Base-by-base conservation (phyloP, 495 filamentous ascomycete genomes). In the Bacidia rubella region DNA sequence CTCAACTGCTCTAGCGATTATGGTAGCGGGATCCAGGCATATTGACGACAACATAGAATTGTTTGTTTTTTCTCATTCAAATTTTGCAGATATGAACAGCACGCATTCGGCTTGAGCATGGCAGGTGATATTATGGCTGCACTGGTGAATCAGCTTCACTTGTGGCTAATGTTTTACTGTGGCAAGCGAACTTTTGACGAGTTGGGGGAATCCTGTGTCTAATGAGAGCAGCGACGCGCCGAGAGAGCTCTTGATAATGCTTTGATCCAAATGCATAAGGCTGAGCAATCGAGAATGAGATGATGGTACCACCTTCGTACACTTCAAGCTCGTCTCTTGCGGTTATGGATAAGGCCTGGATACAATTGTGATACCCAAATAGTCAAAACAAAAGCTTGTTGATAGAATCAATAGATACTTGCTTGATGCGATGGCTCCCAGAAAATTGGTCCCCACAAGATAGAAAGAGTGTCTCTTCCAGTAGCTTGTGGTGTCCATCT, bases 1-100 rank as follows among this genome's bases (percentile, higher is more conserved):
- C 52, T 52, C 46, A 44, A 27, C 48, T 57, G 51, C 58, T 47
- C 25, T 49, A 53, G 48, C 58, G 54, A 42, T 48, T 47, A 46
- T n/a, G 52, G 45, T 50, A 52, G 42, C 47, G 40, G n/a, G 47
- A 43, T 49, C 38, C 49, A 35, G 57, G 54, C 57, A 56, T 56
- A 20, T 44, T 51, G 57, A 56, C 47, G 50, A 55, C 56, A 41
- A 45, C 26, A 62, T 62, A 62, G 60, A 59, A 59, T 55, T 55
- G 56, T 51, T 59, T 57, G 47, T 51, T 47, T 46, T n/a, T n/a
- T n/a, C n/a, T n/a, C n/a, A n/a, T n/a, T 51, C 43, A 45, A 46
- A 48, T 50, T 57, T 47, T 25, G 51, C 48, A 45, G 45, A 52
- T 53, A 22, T 35, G 29, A 35, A 7, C 5, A 7, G 7, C 5